Conservation (phyloP, 176 grass and related monocot genomes). For the Cocos nucifera region DNA sequence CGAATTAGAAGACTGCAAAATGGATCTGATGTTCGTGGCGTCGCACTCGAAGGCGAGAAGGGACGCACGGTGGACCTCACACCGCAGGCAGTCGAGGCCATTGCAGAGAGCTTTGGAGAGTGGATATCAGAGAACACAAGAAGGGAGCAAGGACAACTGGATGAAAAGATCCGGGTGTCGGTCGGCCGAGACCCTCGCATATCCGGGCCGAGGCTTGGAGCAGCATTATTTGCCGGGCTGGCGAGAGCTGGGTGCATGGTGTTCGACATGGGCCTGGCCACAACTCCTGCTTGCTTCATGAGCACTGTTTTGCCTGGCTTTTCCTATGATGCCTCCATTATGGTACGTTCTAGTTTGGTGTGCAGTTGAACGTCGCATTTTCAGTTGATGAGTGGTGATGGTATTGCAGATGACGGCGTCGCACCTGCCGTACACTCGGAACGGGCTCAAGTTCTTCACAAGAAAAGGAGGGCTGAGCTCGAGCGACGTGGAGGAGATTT, state of each 20-base stretch:
- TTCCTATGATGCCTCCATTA: slow-evolving; percentile 69
- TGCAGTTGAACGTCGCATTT: no score
- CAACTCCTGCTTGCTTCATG: slow-evolving; percentile 87
- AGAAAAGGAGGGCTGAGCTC: slow-evolving; percentile 47
- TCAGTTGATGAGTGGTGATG: no score
- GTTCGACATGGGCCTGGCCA: slow-evolving; percentile 76
- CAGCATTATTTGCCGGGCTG: slow-evolving; percentile 56
- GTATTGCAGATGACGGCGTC: slow-evolving; percentile 68
- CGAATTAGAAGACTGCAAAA: slow-evolving; percentile 63
- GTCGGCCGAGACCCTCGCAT: slow-evolving; percentile 60
- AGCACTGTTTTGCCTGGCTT: slow-evolving; percentile 57
- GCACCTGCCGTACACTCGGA: slow-evolving; percentile 81
- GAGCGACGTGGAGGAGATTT: slow-evolving; percentile 46
- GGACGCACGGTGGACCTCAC: slow-evolving; percentile 64
- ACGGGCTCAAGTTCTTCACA: slow-evolving; percentile 93
- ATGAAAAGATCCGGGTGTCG: slow-evolving; percentile 32
- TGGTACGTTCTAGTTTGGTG: slow-evolving; percentile 30
- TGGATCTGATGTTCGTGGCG: slow-evolving; percentile 64
- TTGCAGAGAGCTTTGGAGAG: slow-evolving; percentile 76
- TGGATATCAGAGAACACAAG: slow-evolving; percentile 43
- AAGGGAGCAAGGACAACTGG: neutral
- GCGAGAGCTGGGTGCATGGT: slow-evolving; percentile 53
- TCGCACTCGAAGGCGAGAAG: slow-evolving; percentile 72
- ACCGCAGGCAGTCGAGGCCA: slow-evolving; percentile 52
- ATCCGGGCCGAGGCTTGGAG: slow-evolving; percentile 39